Percentiles rank a stretch among this genome's conserved stretches.
These are phyloP conservation scores for Populus deltoides DNA, from an alignment of 345 rosid genomes.

Conservation along the genomic window DNA sequence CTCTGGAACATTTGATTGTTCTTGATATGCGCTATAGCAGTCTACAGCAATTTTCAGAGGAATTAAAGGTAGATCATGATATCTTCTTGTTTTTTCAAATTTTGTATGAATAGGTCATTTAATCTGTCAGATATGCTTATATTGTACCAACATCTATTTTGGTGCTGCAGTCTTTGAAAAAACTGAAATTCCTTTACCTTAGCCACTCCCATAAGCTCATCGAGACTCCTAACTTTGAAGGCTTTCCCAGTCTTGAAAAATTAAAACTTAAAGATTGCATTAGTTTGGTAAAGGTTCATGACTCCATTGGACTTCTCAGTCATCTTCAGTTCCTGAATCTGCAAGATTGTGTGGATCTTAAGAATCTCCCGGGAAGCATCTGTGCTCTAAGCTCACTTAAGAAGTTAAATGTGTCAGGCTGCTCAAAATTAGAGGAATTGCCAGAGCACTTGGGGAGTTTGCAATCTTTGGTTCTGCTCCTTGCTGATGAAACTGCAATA, in stretches of 20 bases:
- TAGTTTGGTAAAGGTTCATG: constrained; percentile 9
- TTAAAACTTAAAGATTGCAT: constrained; percentile 15
- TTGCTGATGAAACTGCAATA: neutral
- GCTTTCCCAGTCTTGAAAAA: constrained; percentile 1
- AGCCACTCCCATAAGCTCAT: constrained; percentile 7
- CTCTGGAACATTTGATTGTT: constrained; percentile 4
- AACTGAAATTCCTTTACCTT: constrained; percentile 18
- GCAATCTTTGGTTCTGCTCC: neutral
- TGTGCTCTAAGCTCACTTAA: constrained; percentile 1
- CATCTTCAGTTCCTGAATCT: constrained; percentile 4
- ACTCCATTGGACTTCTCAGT: constrained; percentile 12
- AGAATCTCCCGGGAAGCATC: constrained; percentile 4
- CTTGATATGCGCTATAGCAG: constrained; percentile 13
- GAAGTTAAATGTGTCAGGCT: constrained; percentile 6
- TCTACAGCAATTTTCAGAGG: neutral
- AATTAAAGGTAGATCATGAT: neutral
- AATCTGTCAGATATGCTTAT: neutral
- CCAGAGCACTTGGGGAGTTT: neutral
- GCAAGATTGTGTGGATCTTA: constrained; percentile 9
- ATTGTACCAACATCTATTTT: neutral
- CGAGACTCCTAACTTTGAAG: constrained; percentile 10
- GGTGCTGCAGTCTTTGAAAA: constrained; percentile 5
- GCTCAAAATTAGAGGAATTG: constrained; percentile 7
- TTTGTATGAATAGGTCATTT: neutral
- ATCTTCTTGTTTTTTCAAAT: neutral